Base-by-base conservation (phyloP, 106 monocot species). In the Hemerocallis citrina region DNA sequence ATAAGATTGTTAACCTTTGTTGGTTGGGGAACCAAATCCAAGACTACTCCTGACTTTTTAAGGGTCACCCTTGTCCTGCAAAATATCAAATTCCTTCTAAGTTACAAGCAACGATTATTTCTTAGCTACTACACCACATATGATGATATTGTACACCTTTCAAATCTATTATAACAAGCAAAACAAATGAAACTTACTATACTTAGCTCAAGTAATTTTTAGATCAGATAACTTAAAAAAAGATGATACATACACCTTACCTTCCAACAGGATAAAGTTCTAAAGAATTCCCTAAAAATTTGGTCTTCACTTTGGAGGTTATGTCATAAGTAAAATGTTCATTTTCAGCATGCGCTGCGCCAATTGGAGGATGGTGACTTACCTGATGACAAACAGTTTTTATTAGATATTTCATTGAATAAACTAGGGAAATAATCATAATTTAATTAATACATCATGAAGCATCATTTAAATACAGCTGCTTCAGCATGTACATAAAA, bases 301-400 rank as follows among this genome's bases (percentile, higher is more conserved):
- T 93, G 10, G 93, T 93, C 57, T 89, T 93, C 47, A 93, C 33
- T 77, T 93, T 93, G 35, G 93, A 93, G 19, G 93, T 85, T 8
- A 93, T 69, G 57, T 89, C 93, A 77, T 93, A 93, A 32, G 71
- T 82, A 68, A 93, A 93, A 83, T 93, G 93, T 21, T 82, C 82
- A 77, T 93, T 93, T 64, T 93, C 93, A 55, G 82, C 79, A 64
- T 93, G 93, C 17, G 63, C 93, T 41, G 75, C 85, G 68, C 88
- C 80, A 74, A 85, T 89, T 30, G 93, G 93, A 67, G 93, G 93
- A 74, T 93, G 93, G 62, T 93, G 93, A 57, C 93, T 89, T 27
- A 93, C 85, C 93, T 93, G 72, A 70, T 15, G 28, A 21, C 30
- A 55, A 20, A 40, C 28, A 62, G 45, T 13, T 16, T 1, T 19